phyloP scores from a whole-genome alignment of 768 basidiomycete genomes.

The Termitomyces eurrhizus region DNA sequence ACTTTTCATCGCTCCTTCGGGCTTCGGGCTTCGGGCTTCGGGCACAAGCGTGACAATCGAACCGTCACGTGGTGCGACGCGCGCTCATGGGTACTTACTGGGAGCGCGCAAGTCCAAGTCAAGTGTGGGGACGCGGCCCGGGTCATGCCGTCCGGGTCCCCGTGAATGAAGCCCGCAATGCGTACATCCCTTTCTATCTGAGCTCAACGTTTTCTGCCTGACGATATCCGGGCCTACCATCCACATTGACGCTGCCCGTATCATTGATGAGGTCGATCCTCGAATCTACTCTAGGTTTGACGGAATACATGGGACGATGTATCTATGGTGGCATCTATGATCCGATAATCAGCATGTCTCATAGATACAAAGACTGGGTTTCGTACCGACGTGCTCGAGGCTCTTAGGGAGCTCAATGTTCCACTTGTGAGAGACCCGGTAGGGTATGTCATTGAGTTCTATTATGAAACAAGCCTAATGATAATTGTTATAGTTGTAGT shows the following conservation, averaged over 20 bases:
- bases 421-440: conserved; percentile 53
- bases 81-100: not conserved
- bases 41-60: not conserved
- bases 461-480: not conserved
- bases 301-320: conserved; percentile 57
- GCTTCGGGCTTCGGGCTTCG: too few relatives aligned
- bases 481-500: conserved; percentile 16
- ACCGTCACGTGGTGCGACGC: not conserved
- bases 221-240: conserved; percentile 22
- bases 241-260: conserved; percentile 37
- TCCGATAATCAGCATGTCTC: conserved; percentile 31
- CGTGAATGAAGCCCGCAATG: not conserved
- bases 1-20: too few relatives aligned
- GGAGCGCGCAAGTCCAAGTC: not conserved
- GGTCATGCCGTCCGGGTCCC: not conserved
- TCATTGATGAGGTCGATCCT: conserved; percentile 40
- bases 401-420: conserved; percentile 41
- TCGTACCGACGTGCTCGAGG: conserved; percentile 46
- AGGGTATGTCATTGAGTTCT: conserved; percentile 27
- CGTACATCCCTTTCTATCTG: not conserved
- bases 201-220: not conserved
- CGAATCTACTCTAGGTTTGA: conserved; percentile 59
- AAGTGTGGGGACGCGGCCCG: not conserved
- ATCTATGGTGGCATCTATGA: conserved; percentile 49
- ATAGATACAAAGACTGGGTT: conserved; percentile 40